phyloP scores from a whole-genome alignment of 2,329 filamentous ascomycete species.

The Fusarium equiseti region DNA sequence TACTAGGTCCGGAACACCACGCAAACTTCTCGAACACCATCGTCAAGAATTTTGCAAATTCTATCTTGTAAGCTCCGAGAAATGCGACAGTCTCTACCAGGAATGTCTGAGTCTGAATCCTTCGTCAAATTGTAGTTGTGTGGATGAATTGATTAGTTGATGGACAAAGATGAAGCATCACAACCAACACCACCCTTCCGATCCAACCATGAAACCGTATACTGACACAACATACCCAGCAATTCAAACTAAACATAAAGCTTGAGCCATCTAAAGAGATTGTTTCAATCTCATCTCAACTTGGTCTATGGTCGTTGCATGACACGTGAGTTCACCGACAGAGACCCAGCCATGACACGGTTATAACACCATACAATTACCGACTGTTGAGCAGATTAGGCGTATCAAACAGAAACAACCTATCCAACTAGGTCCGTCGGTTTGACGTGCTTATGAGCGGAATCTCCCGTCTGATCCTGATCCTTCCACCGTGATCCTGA shows the following conservation, averaged over 20 bases:
- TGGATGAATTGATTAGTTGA: neutral
- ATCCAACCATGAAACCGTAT: neutral
- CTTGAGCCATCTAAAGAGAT: neutral
- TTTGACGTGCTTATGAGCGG: slow-evolving; percentile 1
- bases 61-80: neutral
- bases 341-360: neutral
- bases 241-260: neutral
- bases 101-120: neutral
- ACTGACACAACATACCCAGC: neutral
- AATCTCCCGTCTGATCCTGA: slow-evolving; percentile 15
- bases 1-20: neutral
- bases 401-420: slow-evolving; percentile 4
- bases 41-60: neutral
- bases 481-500: slow-evolving; percentile 4
- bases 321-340: neutral
- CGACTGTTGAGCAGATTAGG: neutral
- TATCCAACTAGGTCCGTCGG: neutral
- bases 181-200: neutral
- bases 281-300: neutral
- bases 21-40: neutral
- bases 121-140: neutral
- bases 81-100: neutral
- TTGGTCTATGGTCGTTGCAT: neutral
- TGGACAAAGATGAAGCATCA: neutral
- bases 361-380: neutral